Evolutionary conservation across 768 basidiomycete species (phyloP), one percentile per base, ranked within the genome.

Genomic region (Rhizopogon vulgaris): DNA sequence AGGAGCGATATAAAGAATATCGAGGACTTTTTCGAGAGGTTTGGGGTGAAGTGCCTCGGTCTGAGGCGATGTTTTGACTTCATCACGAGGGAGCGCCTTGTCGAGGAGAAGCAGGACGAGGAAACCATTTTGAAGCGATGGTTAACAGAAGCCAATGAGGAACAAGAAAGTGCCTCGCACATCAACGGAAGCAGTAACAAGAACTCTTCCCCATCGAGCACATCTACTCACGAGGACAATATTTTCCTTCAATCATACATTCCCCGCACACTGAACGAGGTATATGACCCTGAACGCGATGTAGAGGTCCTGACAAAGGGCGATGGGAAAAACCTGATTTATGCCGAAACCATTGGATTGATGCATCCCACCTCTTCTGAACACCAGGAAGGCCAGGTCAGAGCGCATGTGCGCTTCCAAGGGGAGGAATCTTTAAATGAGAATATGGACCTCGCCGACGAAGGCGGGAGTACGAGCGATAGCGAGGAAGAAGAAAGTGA

Each of bases 201-300:
- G 49, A 53, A 41, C 28, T 10, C 52, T 39, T 43, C 28, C 18
- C 15, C 22, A 24, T 46, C 14, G 14, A 34, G 48, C 17, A 32
- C 41, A 37, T 64, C 38, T 14, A 78, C 74, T 6, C 84, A 87
- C 43, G 94, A 96, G 66, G 94, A 98, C 63, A 80, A 81, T 7
- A 83, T 98, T 11, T 99, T 99, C 74, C 70, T 92, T 65, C 78
- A 78, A 25, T 90, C 93, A 1, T 97, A 91, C 71, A 99, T 98
- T 58, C 96, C 96, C 12, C 84, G 94, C 32, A 85, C 83, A 22
- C 71, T 99, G 43, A 90, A 91, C 56, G 93, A 98, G 62, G 86
- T 99, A 7, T 90, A 86, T 64, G 93, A 98, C 66, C 92, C 94
- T 1, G 96, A 99, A 65, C 78, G 94, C 27, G 95, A 97, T 63